phyloP scores from a whole-genome alignment of 208 protist genomes.

The Novymonas esmeraldas region DNA sequence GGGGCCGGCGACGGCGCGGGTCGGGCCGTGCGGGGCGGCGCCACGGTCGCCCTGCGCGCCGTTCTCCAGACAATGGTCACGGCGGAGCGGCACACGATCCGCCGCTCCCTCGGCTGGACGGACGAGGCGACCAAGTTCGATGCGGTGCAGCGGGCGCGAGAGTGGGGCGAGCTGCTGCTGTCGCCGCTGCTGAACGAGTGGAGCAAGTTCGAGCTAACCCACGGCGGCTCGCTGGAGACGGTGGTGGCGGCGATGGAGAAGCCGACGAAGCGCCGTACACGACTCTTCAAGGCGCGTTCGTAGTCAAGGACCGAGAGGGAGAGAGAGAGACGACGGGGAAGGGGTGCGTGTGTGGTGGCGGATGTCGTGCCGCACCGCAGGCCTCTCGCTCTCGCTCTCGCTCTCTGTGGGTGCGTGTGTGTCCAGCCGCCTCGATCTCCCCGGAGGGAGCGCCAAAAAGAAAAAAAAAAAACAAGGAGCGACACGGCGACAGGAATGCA shows the following conservation, averaged over 20 bases:
- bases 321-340: background rate
- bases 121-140: constrained; percentile 57
- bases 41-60: constrained; percentile 33
- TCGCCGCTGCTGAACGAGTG: constrained; percentile 67
- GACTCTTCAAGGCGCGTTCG: constrained; percentile 56
- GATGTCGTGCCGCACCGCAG: too few relatives aligned
- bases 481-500: too few relatives aligned
- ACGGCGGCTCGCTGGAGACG: constrained; percentile 57
- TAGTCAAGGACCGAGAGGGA: background rate
- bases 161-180: constrained; percentile 72
- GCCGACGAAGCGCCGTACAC: constrained; percentile 62
- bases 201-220: constrained; percentile 70
- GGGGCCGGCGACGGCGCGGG: background rate
- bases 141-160: constrained; percentile 43
- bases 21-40: background rate
- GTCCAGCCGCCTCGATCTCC: too few relatives aligned
- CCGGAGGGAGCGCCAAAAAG: too few relatives aligned
- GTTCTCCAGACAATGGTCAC: constrained; percentile 60
- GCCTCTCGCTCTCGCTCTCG: too few relatives aligned
- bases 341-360: too few relatives aligned
- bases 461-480: too few relatives aligned
- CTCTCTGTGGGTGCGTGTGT: background rate
- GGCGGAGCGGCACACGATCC: constrained; percentile 46
- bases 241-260: constrained; percentile 46
- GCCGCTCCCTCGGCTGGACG: constrained; percentile 39